Evolutionary conservation across 257 asterid species (phyloP), one percentile per base, ranked within the genome.

Genomic region (Lantana camara): DNA sequence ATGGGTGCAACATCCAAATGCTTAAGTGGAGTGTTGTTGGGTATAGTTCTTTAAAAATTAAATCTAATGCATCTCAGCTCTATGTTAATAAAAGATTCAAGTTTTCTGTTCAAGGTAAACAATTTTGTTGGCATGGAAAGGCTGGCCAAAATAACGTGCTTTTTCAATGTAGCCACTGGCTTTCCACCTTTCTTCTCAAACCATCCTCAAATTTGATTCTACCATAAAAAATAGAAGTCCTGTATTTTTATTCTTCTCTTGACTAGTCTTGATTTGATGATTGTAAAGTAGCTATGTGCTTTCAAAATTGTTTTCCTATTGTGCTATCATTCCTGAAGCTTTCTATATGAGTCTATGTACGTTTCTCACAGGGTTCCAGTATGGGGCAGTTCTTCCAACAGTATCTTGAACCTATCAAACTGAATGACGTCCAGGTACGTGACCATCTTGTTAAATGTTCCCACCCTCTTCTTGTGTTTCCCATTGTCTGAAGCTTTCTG

Each of bases 371-470:
- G 96, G 99, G 97, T 75, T 94, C 97, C 57, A 90, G 99, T 71
- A 67, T 94, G 96, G 97, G 99, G 71, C 99, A 90, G 79, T 94
- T 90, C 76, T 94, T 88, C 80, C 76, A 75, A 68, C 92, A 88
- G 45, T 94, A 90, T 86, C 99, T 94, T 20, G 91, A 88, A 78
- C 96, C 97, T 66, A 94, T 94, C 75, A 94, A 84, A 68, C 91
- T 90, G 83, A 94, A 94, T 49, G 91, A 88, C 59, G 85, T 86
- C 74, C 87, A 84, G 96, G 99, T 85, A 78, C 60, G 80, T 48
- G 55, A 71, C 67, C 42, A 20, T 14, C 40, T 38, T 51, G 51
- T 48, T 56, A 69, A 29, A 46, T 62, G 34, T 27, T 45, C 35
- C 10, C 17, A 44, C 53, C 57, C 59, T 55, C 61, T 23, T 32